phyloP scores from a whole-genome alignment of 148 eudicot genomes.

The Arbutus unedo region DNA sequence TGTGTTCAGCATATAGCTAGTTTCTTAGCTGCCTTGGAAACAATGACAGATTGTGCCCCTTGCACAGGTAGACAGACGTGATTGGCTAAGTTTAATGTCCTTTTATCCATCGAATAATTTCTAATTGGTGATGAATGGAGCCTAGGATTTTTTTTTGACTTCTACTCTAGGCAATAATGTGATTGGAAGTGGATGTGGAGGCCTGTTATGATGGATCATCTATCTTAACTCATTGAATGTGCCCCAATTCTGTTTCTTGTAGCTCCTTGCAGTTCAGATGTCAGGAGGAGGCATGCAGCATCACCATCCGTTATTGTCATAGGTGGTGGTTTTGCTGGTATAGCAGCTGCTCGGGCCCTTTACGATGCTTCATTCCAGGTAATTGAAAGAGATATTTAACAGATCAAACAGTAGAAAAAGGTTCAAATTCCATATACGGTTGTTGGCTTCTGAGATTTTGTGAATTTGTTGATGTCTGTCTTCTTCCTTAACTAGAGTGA shows the following conservation, averaged over 20 bases:
- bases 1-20: neutral
- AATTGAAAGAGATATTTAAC: neutral
- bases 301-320: conserved; percentile 89
- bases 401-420: neutral
- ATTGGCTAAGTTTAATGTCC: neutral
- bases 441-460: neutral
- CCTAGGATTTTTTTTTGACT: neutral
- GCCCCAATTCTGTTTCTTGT: conserved; percentile 20
- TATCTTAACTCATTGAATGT: neutral
- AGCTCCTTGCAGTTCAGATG: conserved; percentile 59
- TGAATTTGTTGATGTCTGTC: neutral
- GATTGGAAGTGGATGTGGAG: conserved; percentile 6
- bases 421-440: neutral
- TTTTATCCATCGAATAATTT: neutral
- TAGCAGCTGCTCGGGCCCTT: conserved; percentile 93
- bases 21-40: neutral
- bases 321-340: conserved; percentile 91
- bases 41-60: neutral
- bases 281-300: conserved; percentile 36
- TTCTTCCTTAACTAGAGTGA: neutral
- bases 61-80: neutral
- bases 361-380: conserved; percentile 94
- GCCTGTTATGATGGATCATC: neutral
- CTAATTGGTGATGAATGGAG: neutral
- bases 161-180: neutral